phyloP scores from a whole-genome alignment of 75 land plant genomes.

The Azolla pinnata region DNA sequence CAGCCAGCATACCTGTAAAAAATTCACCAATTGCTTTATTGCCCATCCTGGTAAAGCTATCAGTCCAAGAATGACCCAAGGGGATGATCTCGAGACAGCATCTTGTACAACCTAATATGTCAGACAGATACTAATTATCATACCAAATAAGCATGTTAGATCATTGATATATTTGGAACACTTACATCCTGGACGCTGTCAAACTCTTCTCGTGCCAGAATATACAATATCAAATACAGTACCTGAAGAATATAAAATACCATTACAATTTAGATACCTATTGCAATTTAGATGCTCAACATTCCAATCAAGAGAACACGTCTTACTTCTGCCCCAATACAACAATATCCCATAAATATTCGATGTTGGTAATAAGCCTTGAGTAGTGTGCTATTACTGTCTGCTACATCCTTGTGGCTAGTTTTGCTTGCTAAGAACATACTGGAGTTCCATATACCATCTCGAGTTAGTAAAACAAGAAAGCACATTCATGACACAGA shows the following conservation, averaged over 20 bases:
- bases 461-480: no score
- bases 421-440: slow-evolving; percentile 78
- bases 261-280: not conserved
- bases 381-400: slow-evolving; percentile 75
- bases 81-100: slow-evolving; percentile 20
- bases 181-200: slow-evolving; percentile 46
- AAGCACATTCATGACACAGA: no score
- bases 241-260: slow-evolving; percentile 39
- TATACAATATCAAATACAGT: slow-evolving; percentile 66
- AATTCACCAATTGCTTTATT: slow-evolving; percentile 82
- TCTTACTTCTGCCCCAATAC: slow-evolving; percentile 76
- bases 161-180: not conserved
- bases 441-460: no score
- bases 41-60: slow-evolving; percentile 70
- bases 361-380: slow-evolving; percentile 74
- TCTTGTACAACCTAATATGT: slow-evolving; percentile 38
- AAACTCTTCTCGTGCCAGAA: slow-evolving; percentile 41
- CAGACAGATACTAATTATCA: not conserved
- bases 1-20: slow-evolving; percentile 87
- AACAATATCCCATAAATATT: slow-evolving; percentile 82
- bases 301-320: not conserved
- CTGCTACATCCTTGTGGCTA: slow-evolving; percentile 96
- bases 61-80: slow-evolving; percentile 27
- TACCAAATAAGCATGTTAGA: not conserved
- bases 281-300: no score